Conservation (phyloP, 2,329 filamentous ascomycete genomes). For the Colletotrichum liaoningense region DNA sequence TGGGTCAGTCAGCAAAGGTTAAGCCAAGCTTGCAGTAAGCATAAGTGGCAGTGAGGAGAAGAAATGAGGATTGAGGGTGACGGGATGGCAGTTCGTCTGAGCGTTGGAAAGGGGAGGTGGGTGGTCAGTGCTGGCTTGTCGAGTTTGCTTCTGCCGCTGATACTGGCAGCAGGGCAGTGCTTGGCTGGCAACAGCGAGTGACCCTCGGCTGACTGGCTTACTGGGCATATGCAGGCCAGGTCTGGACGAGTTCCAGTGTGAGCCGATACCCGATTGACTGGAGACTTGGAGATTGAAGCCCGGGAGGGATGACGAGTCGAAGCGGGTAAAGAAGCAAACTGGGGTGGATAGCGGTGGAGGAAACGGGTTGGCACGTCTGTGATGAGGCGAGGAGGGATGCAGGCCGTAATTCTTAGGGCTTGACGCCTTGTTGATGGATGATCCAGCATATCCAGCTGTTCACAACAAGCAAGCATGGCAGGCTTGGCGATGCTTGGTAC, state of each 20-base stretch:
- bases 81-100: slow-evolving; percentile 14
- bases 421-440: not conserved
- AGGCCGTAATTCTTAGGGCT: not conserved
- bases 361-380: slow-evolving; percentile 3
- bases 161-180: slow-evolving; percentile 11
- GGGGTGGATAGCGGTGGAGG: not conserved
- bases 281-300: slow-evolving; percentile 11
- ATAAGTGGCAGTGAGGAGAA: not conserved
- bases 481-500: slow-evolving; percentile 18
- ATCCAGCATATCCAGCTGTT: not conserved
- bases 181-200: slow-evolving; percentile 6
- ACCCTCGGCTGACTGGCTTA: not conserved
- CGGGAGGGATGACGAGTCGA: slow-evolving; percentile 8
- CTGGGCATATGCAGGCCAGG: not conserved
- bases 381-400: not conserved
- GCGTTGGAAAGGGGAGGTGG: not conserved
- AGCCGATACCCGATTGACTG: slow-evolving; percentile 25
- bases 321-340: slow-evolving; percentile 21
- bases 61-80: not conserved
- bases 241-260: not conserved
- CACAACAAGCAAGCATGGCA: slow-evolving; percentile 5
- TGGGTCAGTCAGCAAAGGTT: not conserved
- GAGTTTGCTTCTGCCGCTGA: slow-evolving; percentile 1
- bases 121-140: slow-evolving; percentile 10
- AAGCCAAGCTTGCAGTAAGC: slow-evolving; percentile 8